Base-by-base conservation (phyloP, 257 asterid species). In the Orobanche coerulescens region DNA sequence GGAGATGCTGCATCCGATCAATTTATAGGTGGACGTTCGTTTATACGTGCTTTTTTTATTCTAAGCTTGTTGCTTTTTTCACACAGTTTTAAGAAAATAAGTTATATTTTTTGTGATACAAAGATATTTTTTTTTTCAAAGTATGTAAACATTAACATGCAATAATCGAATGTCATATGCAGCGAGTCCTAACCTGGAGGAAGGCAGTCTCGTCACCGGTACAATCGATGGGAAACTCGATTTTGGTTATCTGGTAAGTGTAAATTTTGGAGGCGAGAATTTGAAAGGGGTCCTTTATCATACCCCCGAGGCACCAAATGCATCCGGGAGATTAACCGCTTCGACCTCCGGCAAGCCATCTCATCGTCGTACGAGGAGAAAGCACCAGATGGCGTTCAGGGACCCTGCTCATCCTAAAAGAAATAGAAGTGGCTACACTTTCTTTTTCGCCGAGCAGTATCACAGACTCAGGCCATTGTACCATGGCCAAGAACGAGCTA, bases 191-290 rank as follows among this genome's bases (percentile, higher is more conserved):
- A 61, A 58, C 55, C 79, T 78, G 65, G 92, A 80, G 71, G 81
- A 76, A 39, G 96, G 85, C 52, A 72, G 72, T 73, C 62, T 79
- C 9, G 72, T 86, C 20, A 74, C 76, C 40, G 99, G 99, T 72
- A 83, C 94, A 26, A 87, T 93, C 43, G 99, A 93, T 65, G 92
- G 82, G 12, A 93, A 93, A 81, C 87, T 90, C 26, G 97, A 93
- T 42, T 72, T 75, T 51, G 99, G 99, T 9, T 93, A 93, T 74
- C 58, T 93, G 30, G 77, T 93, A 47, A 71, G 94, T 16, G 90
- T 93, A 28, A 73, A 71, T 62, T 50, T 81, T 58, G 97, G 97
- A 18, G 69, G 84, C 1, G 92, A 87, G 78, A 76, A 67, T n/a
- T 70, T 83, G 68, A 85, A 78, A 49, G 99, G 99, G 2, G 85